Base-by-base conservation (phyloP, 2,329 filamentous ascomycete species). In the Diaporthe australafricana region DNA sequence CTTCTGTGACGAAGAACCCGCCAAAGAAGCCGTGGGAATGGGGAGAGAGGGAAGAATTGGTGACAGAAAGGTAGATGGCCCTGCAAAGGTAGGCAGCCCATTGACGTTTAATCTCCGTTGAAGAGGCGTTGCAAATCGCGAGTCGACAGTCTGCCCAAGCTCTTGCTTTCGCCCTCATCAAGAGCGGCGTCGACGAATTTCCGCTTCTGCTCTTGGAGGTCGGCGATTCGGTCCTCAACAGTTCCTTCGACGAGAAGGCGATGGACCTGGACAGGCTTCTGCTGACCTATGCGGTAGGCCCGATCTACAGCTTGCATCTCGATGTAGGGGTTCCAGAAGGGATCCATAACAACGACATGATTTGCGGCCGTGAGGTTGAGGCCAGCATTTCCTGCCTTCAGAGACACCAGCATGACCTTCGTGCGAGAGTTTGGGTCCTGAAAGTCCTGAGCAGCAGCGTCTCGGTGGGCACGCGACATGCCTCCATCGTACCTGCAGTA, bases 301-400 rank as follows among this genome's bases (percentile, higher is more conserved):
- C 95, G 92, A 80, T 97, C 95, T 65, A 98, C 92, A 5, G 95
- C 95, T 82, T 98, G 95, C 81, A 95, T 94, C 82, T 98, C 95
- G 62, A 97, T 93, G 79, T 93, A 97, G 0, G 95, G 95, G 75
- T 98, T 98, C 94, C 94, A 98, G 83, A 97, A 97, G 0, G 95
- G 95, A 79, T 98, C 72, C 78, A 97, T 90, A 75, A 98, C 93
- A 80, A 98, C 94, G 75, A 98, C 94, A 74, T 94, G 92, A 1
- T 91, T 94, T 0, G 95, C 95, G 22, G 91, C 90, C 48, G 93
- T 94, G 27, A 98, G 87, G 78, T 98, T 98, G 56, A 98, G 88
- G 1, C 95, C 95, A 0, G 95, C 91, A 76, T 96, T 96, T 42
- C 94, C 94, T 1, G 94, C 93, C 77, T 94, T 94, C 62, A 96